Conservation (phyloP, 306 rosid species). For the Hippophae tibetana region DNA sequence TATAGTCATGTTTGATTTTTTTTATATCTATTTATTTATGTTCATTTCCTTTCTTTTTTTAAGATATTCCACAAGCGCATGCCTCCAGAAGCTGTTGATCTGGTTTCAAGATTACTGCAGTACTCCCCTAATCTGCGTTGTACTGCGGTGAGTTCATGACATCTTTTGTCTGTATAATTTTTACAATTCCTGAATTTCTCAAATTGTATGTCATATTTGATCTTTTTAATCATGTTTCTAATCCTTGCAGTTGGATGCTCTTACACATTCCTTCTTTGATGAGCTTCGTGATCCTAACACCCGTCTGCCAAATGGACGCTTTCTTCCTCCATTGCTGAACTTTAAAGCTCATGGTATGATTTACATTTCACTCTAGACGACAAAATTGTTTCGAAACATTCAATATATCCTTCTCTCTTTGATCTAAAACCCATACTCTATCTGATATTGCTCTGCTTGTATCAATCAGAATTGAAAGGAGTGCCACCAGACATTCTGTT, state of each 20-base stretch:
- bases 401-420: background rate
- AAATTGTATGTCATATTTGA: background rate
- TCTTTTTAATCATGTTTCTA: slow-evolving; percentile 3
- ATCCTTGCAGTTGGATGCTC: slow-evolving; percentile 68
- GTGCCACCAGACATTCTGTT: slow-evolving; percentile 58
- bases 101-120: no score
- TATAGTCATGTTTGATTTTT: no score
- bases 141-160: no score
- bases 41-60: no score
- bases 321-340: slow-evolving; percentile 89
- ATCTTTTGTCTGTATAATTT: background rate
- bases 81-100: no score
- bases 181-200: background rate
- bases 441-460: slow-evolving; percentile 5
- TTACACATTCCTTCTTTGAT: slow-evolving; percentile 86
- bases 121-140: no score
- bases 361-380: background rate
- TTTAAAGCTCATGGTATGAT: slow-evolving; percentile 81
- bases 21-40: no score
- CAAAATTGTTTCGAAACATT: background rate
- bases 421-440: background rate
- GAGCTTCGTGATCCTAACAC: slow-evolving; percentile 79
- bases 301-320: slow-evolving; percentile 90
- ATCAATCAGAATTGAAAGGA: slow-evolving; percentile 71
- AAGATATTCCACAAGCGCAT: no score